A percentile compares a stretch with the other conserved stretches of the same genome.
These are phyloP conservation scores for Aspergillus bridgeri DNA, from an alignment of 495 filamentous ascomycete species.

Conservation along the genomic window DNA sequence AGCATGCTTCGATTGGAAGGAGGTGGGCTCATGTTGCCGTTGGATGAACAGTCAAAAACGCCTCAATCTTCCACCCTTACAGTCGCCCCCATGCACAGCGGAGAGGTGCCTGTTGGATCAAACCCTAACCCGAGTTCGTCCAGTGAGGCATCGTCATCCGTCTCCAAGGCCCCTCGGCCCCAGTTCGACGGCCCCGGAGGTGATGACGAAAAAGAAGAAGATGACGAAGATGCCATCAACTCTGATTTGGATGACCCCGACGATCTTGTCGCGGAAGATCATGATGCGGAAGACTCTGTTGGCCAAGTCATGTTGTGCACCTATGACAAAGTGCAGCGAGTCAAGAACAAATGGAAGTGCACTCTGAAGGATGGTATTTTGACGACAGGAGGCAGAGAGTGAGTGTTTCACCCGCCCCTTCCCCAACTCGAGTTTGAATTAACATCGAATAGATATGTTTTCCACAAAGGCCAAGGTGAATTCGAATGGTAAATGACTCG, in stretches of 20 bases:
- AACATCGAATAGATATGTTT: constrained; percentile 67
- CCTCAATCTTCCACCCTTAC: constrained; percentile 18
- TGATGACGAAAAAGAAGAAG: constrained; percentile 57
- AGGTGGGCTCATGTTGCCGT: constrained; percentile 76
- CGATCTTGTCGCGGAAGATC: constrained; percentile 70
- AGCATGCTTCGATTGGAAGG: constrained; percentile 68
- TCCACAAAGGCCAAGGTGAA: constrained; percentile 94
- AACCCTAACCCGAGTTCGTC: neutral
- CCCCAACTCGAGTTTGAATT: neutral
- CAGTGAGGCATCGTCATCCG: neutral
- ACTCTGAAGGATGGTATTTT: constrained; percentile 94
- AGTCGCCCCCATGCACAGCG: constrained; percentile 4
- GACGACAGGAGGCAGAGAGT: constrained; percentile 85
- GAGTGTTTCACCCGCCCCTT: constrained; percentile 23
- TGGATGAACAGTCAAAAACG: constrained; percentile 35
- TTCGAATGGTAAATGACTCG: constrained; percentile 78
- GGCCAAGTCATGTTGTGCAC: constrained; percentile 95
- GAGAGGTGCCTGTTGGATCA: constrained; percentile 10
- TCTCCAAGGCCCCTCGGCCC: constrained; percentile 19
- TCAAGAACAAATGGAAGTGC: constrained; percentile 99
- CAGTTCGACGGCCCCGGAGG: constrained; percentile 66
- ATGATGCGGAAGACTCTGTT: constrained; percentile 76
- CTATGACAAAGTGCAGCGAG: constrained; percentile 97
- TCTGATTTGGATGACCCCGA: constrained; percentile 96
- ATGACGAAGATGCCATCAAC: constrained; percentile 96